Conservation (phyloP, 78 protist genomes). For the Thecamonas trahens region DNA sequence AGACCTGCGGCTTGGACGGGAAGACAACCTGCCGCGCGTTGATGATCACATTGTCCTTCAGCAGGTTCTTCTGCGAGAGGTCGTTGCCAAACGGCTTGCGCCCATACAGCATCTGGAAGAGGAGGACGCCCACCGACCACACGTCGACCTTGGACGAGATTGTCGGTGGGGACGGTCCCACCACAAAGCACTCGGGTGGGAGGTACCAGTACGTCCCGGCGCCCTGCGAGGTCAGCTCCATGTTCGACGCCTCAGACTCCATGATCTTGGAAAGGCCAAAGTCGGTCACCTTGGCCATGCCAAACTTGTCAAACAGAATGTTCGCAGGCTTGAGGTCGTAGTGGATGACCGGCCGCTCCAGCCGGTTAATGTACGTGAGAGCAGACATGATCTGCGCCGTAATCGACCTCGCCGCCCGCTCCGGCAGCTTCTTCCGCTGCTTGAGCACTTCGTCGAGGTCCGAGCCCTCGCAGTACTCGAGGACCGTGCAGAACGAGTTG, state of each 20-base stretch:
- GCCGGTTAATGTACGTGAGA: conserved; percentile 56
- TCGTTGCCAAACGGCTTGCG: conserved; percentile 73
- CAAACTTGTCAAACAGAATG: conserved; percentile 35
- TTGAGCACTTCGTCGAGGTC: conserved; percentile 58
- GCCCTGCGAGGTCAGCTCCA: conserved; percentile 58
- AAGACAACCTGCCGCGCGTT: conserved; percentile 39
- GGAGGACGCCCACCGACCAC: conserved; percentile 82
- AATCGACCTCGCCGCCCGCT: conserved; percentile 11
- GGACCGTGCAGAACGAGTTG: conserved; percentile 59
- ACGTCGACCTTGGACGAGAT: conserved; percentile 76
- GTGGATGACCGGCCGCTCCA: conserved; percentile 65
- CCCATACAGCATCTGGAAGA: conserved; percentile 74
- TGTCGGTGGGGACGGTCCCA: background rate
- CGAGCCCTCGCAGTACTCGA: conserved; percentile 67
- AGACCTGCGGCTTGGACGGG: conserved; percentile 49
- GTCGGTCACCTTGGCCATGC: conserved; percentile 56
- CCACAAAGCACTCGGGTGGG: conserved; percentile 86
- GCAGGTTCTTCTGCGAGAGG: conserved; percentile 25
- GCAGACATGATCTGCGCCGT: conserved; percentile 55
- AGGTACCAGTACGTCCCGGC: conserved; percentile 92
- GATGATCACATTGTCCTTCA: conserved; percentile 17
- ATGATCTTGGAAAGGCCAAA: conserved; percentile 84
- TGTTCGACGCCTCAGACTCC: background rate
- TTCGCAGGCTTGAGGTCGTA: conserved; percentile 93
- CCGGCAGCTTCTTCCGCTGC: conserved; percentile 1